Evolutionary conservation across 1,139 yeast genomes (phyloP), one percentile per base, ranked within the genome.

Genomic region (Candida mesenterica): DNA sequence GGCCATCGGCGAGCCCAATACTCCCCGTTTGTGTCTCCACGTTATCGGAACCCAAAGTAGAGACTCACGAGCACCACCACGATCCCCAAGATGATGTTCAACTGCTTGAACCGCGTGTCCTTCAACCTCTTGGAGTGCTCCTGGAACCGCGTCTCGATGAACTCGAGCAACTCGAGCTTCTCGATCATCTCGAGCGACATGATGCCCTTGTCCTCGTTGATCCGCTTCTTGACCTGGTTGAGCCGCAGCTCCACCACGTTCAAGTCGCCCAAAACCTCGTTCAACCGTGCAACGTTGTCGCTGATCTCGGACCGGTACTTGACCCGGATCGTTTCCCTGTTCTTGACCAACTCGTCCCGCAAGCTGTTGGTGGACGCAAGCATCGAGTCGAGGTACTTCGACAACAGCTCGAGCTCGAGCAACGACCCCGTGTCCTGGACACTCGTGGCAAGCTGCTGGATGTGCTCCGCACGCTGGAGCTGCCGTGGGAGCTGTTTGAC

Each of bases 121-220:
- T 66, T 50, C 10, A 52, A 48, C 13, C 43, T 40, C 22, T 44
- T 45, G n/a, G 63, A 48, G 43, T 59, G 57, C 31, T 57, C 61
- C 13, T 47, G 46, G 34, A 66, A 61, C 32, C 52, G 48, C 13
- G 46, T 42, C 32, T 62, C 61, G 5, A 69, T 53, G 15, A 49
- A 43, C 36, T 68, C 74, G 43, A 70, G 52, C 4, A 60, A 36
- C 27, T 57, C 62, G 32, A 69, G 46, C 37, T 61, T 61, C 14
- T 50, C 53, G n/a, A 50, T 46, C 37, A 68, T 50, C n/a, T 58
- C 61, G 17, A 43, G 39, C 19, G 57, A 44, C 46, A 68, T 52
- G 7, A 49, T 40, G 4, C 44, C 33, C 43, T 66, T 67, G 39
- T 58, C 58, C 22, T 45, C 40, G n/a, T 52, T 50, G 20, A 67